phyloP scores from a whole-genome alignment of 306 rosid genomes.

The Malus fusca region DNA sequence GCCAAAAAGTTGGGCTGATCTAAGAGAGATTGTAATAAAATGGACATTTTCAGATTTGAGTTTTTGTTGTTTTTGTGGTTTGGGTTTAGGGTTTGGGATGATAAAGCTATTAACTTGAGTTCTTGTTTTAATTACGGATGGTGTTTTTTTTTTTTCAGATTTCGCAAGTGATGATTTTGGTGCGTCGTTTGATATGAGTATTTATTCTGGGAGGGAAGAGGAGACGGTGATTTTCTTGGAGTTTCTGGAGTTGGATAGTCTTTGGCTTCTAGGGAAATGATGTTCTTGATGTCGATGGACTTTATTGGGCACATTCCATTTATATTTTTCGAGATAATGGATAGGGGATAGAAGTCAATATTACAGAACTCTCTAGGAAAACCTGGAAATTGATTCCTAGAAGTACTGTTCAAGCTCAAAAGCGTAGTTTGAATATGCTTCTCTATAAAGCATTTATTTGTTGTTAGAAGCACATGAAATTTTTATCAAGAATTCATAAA shows the following conservation, averaged over 20 bases:
- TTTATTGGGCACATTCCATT: not conserved
- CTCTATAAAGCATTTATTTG: too few relatives aligned
- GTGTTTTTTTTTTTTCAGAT: not conserved
- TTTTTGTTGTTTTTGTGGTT: not conserved
- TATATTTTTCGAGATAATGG: not conserved
- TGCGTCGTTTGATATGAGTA: not conserved
- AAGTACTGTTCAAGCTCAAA: not conserved
- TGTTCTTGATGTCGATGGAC: not conserved
- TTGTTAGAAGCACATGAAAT: not conserved
- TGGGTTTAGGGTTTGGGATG: not conserved
- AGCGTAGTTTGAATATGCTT: too few relatives aligned
- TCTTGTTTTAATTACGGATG: not conserved
- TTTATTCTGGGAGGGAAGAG: slow-evolving; percentile 3
- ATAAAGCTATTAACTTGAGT: not conserved
- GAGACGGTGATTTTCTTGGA: slow-evolving; percentile 23
- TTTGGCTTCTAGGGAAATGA: not conserved
- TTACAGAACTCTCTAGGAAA: slow-evolving; percentile 23
- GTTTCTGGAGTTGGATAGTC: slow-evolving; percentile 18
- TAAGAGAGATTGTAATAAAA: slow-evolving; percentile 23
- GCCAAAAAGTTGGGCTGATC: slow-evolving; percentile 18
- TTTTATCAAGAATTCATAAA: too few relatives aligned
- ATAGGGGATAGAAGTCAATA: not conserved
- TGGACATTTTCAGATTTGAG: slow-evolving; percentile 18
- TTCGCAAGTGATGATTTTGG: not conserved
- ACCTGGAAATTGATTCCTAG: not conserved